phyloP scores from a whole-genome alignment of 768 basidiomycete species.

The Suillus occidentalis region DNA sequence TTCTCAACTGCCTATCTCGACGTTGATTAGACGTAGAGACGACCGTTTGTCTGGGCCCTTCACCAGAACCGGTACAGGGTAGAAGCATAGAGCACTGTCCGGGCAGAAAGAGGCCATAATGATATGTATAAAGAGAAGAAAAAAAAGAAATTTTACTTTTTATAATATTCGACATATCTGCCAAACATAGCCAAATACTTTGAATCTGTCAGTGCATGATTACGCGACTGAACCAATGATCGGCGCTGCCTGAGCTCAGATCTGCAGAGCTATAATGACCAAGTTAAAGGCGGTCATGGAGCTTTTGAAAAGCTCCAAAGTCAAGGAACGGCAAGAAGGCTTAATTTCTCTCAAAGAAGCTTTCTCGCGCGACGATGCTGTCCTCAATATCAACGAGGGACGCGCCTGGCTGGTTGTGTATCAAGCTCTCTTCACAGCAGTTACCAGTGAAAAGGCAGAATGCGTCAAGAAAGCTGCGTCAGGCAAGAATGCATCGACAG shows the following conservation, averaged over 20 bases:
- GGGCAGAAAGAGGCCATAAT: constrained; percentile 72
- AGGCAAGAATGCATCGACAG: constrained; percentile 38
- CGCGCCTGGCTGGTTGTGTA: constrained; percentile 66
- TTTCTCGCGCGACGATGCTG: constrained; percentile 51
- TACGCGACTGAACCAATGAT: constrained; percentile 15
- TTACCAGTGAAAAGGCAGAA: constrained; percentile 59
- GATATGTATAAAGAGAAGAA: not conserved
- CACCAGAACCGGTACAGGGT: constrained; percentile 83
- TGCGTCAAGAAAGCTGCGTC: constrained; percentile 42
- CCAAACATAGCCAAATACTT: constrained; percentile 33
- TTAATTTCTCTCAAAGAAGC: constrained; percentile 47
- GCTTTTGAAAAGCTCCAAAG: constrained; percentile 58
- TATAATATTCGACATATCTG: constrained; percentile 26
- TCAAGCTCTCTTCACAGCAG: constrained; percentile 68
- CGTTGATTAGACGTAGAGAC: constrained; percentile 55
- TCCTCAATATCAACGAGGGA: constrained; percentile 37
- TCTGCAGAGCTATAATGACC: constrained; percentile 31
- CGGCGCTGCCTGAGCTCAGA: constrained; percentile 3
- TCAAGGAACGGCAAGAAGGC: constrained; percentile 71
- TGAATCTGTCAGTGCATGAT: constrained; percentile 7
- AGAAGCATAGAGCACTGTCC: constrained; percentile 58
- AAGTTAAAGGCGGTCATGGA: constrained; percentile 50
- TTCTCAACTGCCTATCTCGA: constrained; percentile 50
- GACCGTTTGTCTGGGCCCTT: constrained; percentile 60
- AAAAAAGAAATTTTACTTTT: constrained; percentile 11